Base-by-base conservation (phyloP, 2,329 filamentous ascomycete species). In the Cladosporium sp. region DNA sequence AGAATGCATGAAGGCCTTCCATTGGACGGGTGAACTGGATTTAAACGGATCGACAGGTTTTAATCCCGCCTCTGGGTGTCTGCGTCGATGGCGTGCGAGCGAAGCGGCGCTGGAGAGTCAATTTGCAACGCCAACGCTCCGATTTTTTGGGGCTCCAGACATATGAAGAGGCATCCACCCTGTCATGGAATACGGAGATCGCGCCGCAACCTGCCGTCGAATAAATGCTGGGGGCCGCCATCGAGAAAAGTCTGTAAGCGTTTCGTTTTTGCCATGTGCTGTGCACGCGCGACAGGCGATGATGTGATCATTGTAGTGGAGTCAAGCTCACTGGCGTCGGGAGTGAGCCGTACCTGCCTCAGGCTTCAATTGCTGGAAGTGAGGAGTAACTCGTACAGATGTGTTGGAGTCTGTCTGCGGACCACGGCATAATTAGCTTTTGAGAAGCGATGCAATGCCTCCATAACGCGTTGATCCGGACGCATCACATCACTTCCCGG, bases 401-500 rank as follows among this genome's bases (percentile, higher is more conserved):
- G 24, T 24, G 24, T 24, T 24, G 24, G 24, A 24, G 24, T 24
- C 24, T 24, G 24, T 24, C 24, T 24, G 24, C 24, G 21, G 55
- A 18, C 24, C 57, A 47, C 32, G 57, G 38, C 38, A n/a, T n/a
- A 44, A 30, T 47, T 36, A n/a, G 24, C 24, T 59, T 44, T 59
- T 38, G 12, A 59, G 26, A 34, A 57, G 61, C 61, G n/a, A 64
- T 64, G 61, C 61, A 44, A 64, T 64, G 61, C 57, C 28, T 60
- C n/a, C 38, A 59, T 58, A 85, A 86, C 74, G 86, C 89, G 34
- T 80, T 93, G 55, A 91, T 93, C 67, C 86, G 90, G 62, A 93
- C 91, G 0, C 91, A 93, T 71, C 91, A 93, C 76, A 92, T 93
- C 74, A 93, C 90, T 4, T 92, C 89, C 0, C 88, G 90, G 69